Conservation (phyloP, 805 yeast genomes). For the Candida ficus region DNA sequence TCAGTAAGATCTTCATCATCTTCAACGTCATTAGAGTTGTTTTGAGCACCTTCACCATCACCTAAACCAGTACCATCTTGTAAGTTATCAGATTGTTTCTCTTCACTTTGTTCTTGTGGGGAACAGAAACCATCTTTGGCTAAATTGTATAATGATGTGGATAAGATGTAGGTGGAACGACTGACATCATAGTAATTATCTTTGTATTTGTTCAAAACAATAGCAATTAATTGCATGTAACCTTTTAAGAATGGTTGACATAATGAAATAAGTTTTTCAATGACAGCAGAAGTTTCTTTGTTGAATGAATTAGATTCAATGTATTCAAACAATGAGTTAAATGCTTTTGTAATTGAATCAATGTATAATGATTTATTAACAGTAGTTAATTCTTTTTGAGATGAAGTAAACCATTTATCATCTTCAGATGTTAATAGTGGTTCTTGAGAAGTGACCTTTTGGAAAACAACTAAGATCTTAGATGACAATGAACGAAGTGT, state of each 20-base stretch:
- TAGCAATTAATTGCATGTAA: slow-evolving; percentile 45
- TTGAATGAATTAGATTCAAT: slow-evolving; percentile 35
- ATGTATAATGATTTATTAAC: slow-evolving; percentile 40
- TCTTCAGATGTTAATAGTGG: slow-evolving; percentile 35
- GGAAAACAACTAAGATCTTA: slow-evolving; percentile 63
- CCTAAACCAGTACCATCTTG: slow-evolving; percentile 92
- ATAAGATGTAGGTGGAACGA: slow-evolving; percentile 56
- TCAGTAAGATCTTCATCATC: slow-evolving; percentile 83
- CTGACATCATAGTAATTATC: slow-evolving; percentile 48
- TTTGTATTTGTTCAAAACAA: slow-evolving; percentile 40
- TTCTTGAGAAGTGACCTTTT: slow-evolving; percentile 34
- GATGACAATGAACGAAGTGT: slow-evolving; percentile 47
- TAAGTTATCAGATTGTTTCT: slow-evolving; percentile 57
- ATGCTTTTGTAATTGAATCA: slow-evolving; percentile 29
- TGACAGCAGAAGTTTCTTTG: slow-evolving; percentile 30
- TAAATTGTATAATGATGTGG: slow-evolving; percentile 50
- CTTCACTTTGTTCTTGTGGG: slow-evolving; percentile 70
- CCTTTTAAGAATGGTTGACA: slow-evolving; percentile 59
- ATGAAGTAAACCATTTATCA: slow-evolving; percentile 61
- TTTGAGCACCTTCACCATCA: slow-evolving; percentile 84
- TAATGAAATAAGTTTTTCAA: slow-evolving; percentile 47
- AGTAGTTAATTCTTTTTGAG: slow-evolving; percentile 41
- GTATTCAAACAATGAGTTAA: slow-evolving; percentile 31
- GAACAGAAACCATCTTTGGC: slow-evolving; percentile 87
- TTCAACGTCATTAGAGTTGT: slow-evolving; percentile 78